Percentiles rank a stretch among this genome's conserved stretches.
Evolutionary conservation across 2,329 filamentous ascomycete species (phyloP).

Genomic region (Nigrospora oryzae): DNA sequence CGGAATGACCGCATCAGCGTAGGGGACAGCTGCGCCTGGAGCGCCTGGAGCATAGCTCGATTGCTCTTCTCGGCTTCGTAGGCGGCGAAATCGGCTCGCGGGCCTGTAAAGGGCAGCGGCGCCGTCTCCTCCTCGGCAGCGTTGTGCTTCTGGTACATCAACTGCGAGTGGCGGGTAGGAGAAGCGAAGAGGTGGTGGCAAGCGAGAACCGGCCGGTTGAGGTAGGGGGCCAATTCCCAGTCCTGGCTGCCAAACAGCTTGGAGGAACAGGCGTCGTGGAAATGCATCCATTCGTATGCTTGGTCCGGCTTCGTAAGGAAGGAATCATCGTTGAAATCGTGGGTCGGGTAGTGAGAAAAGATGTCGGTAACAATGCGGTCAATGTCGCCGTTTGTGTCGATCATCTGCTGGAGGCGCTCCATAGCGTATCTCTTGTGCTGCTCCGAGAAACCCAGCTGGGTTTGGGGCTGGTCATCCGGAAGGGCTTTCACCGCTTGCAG

Average conservation of each 20-base stretch:
- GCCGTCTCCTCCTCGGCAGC: conserved; percentile 40
- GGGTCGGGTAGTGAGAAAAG: conserved; percentile 76
- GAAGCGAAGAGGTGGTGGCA: conserved; percentile 90
- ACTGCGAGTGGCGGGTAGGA: conserved; percentile 40
- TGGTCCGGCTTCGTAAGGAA: conserved; percentile 71
- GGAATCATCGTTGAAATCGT: conserved; percentile 88
- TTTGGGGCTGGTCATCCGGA: conserved; percentile 44
- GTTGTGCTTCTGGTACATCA: conserved; percentile 34
- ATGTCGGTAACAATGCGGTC: conserved; percentile 76
- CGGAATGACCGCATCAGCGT: conserved; percentile 70
- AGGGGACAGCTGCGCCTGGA: conserved; percentile 66
- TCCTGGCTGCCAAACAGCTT: conserved; percentile 78
- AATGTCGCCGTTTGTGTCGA: conserved; percentile 70
- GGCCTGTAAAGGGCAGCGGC: conserved; percentile 69
- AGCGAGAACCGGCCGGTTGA: conserved; percentile 77
- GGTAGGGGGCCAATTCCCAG: conserved; percentile 84
- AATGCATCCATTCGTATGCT: conserved; percentile 92
- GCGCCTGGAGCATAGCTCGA: conserved; percentile 59
- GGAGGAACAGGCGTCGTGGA: conserved; percentile 77
- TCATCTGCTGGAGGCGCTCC: conserved; percentile 64
- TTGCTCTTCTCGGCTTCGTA: conserved; percentile 75
- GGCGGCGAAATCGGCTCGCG: conserved; percentile 73
- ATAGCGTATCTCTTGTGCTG: conserved; percentile 64
- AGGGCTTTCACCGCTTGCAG: conserved; percentile 32
- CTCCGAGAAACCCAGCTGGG: conserved; percentile 63